A percentile compares a stretch with the other conserved stretches of the same genome.
Conservation (phyloP, 1,284 basidiomycete species). For the Naganishia cerealis region DNA sequence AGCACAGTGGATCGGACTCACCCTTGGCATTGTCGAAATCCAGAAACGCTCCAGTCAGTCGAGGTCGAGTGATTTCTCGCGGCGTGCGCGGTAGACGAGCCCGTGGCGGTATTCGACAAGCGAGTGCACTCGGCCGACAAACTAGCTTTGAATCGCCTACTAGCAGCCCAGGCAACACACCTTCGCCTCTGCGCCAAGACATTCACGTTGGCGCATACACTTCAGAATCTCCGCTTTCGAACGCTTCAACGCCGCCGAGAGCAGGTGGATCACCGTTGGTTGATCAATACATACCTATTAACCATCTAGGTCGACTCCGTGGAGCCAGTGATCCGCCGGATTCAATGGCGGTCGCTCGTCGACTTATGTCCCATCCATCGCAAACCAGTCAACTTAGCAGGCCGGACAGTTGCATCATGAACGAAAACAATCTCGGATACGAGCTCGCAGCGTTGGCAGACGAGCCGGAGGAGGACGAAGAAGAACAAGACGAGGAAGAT, state of each 20-base stretch:
- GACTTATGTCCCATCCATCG: constrained; percentile 16
- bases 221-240: constrained; percentile 21
- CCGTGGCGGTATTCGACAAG: constrained; percentile 35
- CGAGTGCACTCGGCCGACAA: constrained; percentile 17
- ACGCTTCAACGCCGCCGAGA: constrained; percentile 3
- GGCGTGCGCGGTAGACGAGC: constrained; percentile 41
- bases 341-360: constrained; percentile 17
- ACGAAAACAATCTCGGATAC: constrained; percentile 42
- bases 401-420: constrained; percentile 34
- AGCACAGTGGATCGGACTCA: constrained; percentile 16
- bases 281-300: constrained; percentile 14
- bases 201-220: not conserved
- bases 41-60: constrained; percentile 4
- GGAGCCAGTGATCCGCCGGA: constrained; percentile 17
- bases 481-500: constrained; percentile 17
- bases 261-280: constrained; percentile 18
- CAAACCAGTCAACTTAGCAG: constrained; percentile 8
- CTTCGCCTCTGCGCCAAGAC: constrained; percentile 11
- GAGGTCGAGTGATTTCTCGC: constrained; percentile 26
- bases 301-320: not conserved
- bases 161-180: constrained; percentile 13
- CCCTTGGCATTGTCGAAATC: constrained; percentile 13
- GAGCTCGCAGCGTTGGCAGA: constrained; percentile 44
- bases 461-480: constrained; percentile 30
- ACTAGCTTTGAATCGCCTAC: constrained; percentile 27